Conservation (phyloP, 2,329 filamentous ascomycete species). For the Sporothrix dimorphospora region DNA sequence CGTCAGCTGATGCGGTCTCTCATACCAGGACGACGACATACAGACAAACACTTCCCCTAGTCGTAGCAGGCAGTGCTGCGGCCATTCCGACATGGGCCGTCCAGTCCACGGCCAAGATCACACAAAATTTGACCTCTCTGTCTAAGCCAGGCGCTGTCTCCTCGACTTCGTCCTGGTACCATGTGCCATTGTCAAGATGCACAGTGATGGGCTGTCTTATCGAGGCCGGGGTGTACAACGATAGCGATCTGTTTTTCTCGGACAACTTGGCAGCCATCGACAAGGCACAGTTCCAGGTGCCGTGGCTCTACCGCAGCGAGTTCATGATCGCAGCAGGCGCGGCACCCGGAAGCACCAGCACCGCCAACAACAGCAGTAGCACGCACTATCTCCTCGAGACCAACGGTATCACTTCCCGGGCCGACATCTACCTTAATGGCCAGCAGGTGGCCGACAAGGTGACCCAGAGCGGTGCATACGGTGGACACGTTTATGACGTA, state of each 20-base stretch:
- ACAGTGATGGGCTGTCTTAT: conserved; percentile 63
- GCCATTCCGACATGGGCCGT: conserved; percentile 54
- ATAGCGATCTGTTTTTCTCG: conserved; percentile 59
- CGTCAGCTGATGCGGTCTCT: not conserved
- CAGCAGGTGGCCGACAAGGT: conserved; percentile 52
- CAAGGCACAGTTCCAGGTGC: conserved; percentile 51
- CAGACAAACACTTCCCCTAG: not conserved
- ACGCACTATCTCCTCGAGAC: conserved; percentile 57
- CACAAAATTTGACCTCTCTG: conserved; percentile 43
- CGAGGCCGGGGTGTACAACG: conserved; percentile 55
- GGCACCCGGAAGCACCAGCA: not conserved
- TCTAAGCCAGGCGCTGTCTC: conserved; percentile 41
- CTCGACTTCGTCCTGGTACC: conserved; percentile 51
- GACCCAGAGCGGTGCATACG: conserved; percentile 60
- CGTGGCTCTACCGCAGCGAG: conserved; percentile 63
- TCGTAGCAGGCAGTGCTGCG: conserved; percentile 36
- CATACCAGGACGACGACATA: not conserved
- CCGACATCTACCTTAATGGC: conserved; percentile 64
- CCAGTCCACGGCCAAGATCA: conserved; percentile 47
- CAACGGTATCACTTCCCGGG: conserved; percentile 62
- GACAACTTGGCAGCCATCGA: conserved; percentile 50
- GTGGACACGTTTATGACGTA: conserved; percentile 59
- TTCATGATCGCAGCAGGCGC: conserved; percentile 44
- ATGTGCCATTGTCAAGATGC: conserved; percentile 49
- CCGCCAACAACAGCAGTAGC: not conserved